Percentiles rank a stretch among this genome's conserved stretches.
Evolutionary conservation across 2,329 filamentous ascomycete genomes (phyloP).

Genomic region (Cryphonectria radicalis): DNA sequence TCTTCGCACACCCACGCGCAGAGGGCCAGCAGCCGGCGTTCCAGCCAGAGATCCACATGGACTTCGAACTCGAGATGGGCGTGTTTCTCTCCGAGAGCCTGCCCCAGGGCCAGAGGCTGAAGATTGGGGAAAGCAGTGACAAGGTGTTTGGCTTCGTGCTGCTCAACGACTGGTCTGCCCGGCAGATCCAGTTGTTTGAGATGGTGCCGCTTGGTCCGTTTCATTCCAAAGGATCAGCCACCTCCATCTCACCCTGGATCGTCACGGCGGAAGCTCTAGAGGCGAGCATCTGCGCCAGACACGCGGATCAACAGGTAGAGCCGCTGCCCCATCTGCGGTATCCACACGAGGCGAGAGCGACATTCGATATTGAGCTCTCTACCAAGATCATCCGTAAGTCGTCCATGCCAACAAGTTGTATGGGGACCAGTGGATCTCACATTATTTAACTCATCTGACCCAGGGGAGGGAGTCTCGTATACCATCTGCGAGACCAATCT

Average conservation of each 20-base stretch:
- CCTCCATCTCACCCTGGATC: not conserved
- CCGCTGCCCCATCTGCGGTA: not conserved
- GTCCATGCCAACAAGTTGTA: not conserved
- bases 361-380: not conserved
- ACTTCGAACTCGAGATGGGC: not conserved
- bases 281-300: no score
- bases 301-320: not conserved
- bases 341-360: not conserved
- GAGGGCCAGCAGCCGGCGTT: not conserved
- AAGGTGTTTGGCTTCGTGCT: constrained; percentile 79
- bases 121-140: constrained; percentile 42
- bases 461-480: not conserved
- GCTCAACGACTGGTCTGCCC: constrained; percentile 85
- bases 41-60: not conserved
- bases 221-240: constrained; percentile 40
- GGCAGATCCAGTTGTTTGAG: constrained; percentile 84
- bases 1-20: not conserved
- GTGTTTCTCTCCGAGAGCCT: not conserved
- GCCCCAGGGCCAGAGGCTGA: not conserved
- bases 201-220: constrained; percentile 82
- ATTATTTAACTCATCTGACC: not conserved
- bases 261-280: not conserved
- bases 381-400: not conserved
- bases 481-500: not conserved
- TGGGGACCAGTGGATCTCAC: not conserved